Evolutionary conservation across 805 yeast genomes (phyloP).

Genomic region (Wickerhamomyces subpelliculosus): DNA sequence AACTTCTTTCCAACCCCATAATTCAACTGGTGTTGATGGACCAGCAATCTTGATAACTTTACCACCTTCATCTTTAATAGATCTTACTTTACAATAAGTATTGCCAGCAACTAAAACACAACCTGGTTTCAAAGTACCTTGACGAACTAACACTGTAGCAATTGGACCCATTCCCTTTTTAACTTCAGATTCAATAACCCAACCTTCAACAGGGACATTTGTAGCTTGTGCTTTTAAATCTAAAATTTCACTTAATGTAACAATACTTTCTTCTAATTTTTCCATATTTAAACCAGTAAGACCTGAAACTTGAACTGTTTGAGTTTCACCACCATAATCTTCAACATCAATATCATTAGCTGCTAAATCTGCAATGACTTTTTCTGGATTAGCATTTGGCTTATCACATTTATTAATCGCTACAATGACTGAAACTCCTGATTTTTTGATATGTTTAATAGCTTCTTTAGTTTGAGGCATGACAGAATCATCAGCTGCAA

Average conservation of each 20-base stretch:
- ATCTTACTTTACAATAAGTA: slow-evolving; percentile 78
- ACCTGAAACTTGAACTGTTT: slow-evolving; percentile 82
- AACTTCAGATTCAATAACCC: slow-evolving; percentile 81
- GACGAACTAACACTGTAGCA: slow-evolving; percentile 76
- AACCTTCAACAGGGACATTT: slow-evolving; percentile 62
- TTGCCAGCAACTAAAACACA: slow-evolving; percentile 77
- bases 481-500: slow-evolving; percentile 95
- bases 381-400: slow-evolving; percentile 66
- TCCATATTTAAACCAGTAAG: slow-evolving; percentile 88
- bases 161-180: slow-evolving; percentile 78
- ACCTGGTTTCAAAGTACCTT: slow-evolving; percentile 72
- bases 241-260: slow-evolving; percentile 75
- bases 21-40: slow-evolving; percentile 87
- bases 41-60: slow-evolving; percentile 56
- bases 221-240: slow-evolving; percentile 61
- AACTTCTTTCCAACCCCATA: slow-evolving; percentile 89
- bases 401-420: slow-evolving; percentile 92
- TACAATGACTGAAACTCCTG: slow-evolving; percentile 79
- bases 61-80: slow-evolving; percentile 70
- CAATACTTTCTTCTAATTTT: slow-evolving; percentile 80
- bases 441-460: slow-evolving; percentile 79
- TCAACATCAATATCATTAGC: slow-evolving; percentile 77
- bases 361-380: slow-evolving; percentile 72
- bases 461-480: slow-evolving; percentile 98
- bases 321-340: slow-evolving; percentile 93